Evolutionary conservation across 441 rosid species (phyloP), one percentile per base, ranked within the genome.

Genomic region (Hura crepitans): DNA sequence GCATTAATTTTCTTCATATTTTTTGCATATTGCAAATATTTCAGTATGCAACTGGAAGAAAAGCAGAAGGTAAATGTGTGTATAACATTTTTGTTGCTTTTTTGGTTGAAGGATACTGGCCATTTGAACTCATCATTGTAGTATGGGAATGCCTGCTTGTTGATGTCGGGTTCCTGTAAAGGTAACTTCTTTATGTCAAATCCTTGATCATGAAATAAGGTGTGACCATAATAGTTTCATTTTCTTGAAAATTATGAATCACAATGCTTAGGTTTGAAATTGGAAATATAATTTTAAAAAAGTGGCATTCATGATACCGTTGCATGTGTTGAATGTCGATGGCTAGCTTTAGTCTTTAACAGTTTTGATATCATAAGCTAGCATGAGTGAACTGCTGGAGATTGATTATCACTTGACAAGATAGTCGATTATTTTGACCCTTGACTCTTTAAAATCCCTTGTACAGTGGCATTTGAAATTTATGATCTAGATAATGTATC

Each of bases 101-200:
- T 22, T 46, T 46, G 65, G 12, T 56, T 55, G 55, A 56, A 70
- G 68, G 39, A 35, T 7, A 9, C 18, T 51, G 28, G 7, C 20
- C 23, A 43, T 45, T 60, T 31, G 25, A 69, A 27, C 65, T 6
- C 49, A 53, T 62, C 42, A 5, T 65, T 60, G 50, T 50, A 50
- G 62, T 37, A 63, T 72, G 73, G 66, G 49, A 68, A 30, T 59
- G 22, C 27, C 25, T 67, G 47, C 58, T 63, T 58, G 45, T 72
- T 77, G 76, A 77, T 72, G 80, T 72, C 68, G 71, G 37, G 67
- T 0, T 68, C 68, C 49, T 63, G 49, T 50, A 64, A 68, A 72
- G 80, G 80, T 77, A 72, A 60, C 25, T 18, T 42, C 6, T 56
- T 11, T 1, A n/a, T 1, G 3, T 55, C 23, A 15, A n/a, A n/a